These are phyloP conservation scores for Boletus rex-veris DNA, from an alignment of 768 basidiomycete genomes.

Conservation along the genomic window DNA sequence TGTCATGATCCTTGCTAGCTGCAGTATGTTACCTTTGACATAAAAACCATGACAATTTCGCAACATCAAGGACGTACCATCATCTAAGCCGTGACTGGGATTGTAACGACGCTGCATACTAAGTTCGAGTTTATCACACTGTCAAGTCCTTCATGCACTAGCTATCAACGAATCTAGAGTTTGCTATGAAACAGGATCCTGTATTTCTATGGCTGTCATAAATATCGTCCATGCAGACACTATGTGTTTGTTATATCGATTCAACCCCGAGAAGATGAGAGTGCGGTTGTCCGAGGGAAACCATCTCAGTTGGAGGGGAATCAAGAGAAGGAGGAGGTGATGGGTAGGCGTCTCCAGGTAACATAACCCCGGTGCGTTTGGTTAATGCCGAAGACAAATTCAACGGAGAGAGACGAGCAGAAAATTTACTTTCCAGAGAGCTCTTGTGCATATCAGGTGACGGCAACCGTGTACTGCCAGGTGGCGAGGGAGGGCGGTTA, in stretches of 20 bases:
- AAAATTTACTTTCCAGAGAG: constrained; percentile 19
- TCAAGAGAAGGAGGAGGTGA: constrained; percentile 41
- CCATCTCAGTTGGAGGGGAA: constrained; percentile 19
- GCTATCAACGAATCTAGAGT: neutral
- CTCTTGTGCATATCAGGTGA: neutral
- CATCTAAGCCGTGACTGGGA: too few relatives aligned
- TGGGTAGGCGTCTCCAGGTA: constrained; percentile 44
- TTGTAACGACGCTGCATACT: too few relatives aligned
- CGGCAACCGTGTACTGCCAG: constrained; percentile 1
- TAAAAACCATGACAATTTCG: too few relatives aligned
- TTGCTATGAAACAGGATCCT: neutral
- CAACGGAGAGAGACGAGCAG: constrained; percentile 15
- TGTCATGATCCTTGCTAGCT: too few relatives aligned
- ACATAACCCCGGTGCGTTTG: constrained; percentile 23
- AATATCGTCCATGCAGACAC: constrained; percentile 24
- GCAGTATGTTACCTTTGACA: too few relatives aligned
- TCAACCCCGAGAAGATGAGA: constrained; percentile 1
- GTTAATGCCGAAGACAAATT: constrained; percentile 17
- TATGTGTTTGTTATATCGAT: constrained; percentile 12
- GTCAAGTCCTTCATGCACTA: neutral
- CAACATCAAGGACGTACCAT: too few relatives aligned
- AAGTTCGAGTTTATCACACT: neutral
- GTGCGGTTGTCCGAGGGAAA: constrained; percentile 12
- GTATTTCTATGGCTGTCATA: constrained; percentile 14
- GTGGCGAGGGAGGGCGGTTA: constrained; percentile 6